Evolutionary conservation across 352 stramenopile genomes (phyloP).

Genomic region (Phytophthora idaei): DNA sequence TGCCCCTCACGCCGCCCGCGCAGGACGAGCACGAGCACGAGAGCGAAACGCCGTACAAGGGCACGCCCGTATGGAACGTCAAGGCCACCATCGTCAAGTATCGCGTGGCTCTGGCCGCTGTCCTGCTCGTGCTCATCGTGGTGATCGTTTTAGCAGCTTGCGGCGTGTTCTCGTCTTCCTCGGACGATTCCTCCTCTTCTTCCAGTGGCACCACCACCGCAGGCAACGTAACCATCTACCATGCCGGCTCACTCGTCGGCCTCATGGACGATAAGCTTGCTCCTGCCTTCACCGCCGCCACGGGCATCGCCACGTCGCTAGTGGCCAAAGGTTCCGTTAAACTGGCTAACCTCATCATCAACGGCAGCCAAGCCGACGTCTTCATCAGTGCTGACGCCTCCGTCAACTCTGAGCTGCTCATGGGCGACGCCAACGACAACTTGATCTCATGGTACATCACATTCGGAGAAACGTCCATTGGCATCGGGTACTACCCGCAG

Average conservation of each 20-base stretch:
- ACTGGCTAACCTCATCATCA: conserved; percentile 35
- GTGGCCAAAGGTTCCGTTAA: conserved; percentile 42
- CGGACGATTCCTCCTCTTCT: conserved; percentile 8
- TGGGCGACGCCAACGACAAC: conserved; percentile 36
- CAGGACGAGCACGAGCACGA: conserved; percentile 26
- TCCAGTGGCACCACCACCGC: conserved; percentile 5
- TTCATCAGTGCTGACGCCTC: conserved; percentile 43
- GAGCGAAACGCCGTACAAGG: conserved; percentile 37
- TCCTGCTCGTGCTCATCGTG: conserved; percentile 31
- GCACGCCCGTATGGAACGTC: conserved; percentile 37
- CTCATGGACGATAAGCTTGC: conserved; percentile 37
- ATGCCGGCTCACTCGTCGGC: conserved; percentile 35
- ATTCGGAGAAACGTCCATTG: conserved; percentile 37
- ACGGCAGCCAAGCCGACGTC: conserved; percentile 38
- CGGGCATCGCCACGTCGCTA: conserved; percentile 32
- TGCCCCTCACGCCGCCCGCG: not conserved
- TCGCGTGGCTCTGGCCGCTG: conserved; percentile 29
- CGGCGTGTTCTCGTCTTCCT: conserved; percentile 36
- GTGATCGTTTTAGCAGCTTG: conserved; percentile 31
- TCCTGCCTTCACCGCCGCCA: conserved; percentile 37
- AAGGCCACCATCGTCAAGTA: conserved; percentile 44
- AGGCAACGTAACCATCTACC: conserved; percentile 42
- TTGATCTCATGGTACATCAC: conserved; percentile 44
- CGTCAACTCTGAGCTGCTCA: conserved; percentile 38
- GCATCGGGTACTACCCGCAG: conserved; percentile 32